Conservation (phyloP, 2,329 filamentous ascomycete genomes). For the Juglanconis sp. region DNA sequence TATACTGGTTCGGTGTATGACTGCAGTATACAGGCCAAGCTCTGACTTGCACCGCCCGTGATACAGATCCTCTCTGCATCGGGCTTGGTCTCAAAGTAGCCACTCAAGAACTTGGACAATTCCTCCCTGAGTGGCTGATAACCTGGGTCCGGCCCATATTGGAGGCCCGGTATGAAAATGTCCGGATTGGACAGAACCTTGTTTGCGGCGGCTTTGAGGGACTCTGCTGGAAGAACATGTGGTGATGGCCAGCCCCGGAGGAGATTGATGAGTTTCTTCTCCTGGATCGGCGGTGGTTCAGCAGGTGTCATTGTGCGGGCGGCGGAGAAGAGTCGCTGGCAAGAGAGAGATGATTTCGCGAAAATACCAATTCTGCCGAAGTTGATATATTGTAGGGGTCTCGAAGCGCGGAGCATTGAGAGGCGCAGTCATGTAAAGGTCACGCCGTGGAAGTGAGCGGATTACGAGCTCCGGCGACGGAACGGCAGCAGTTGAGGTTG, state of each 20-base stretch:
- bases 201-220: conserved; percentile 59
- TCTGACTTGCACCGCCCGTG: conserved; percentile 82
- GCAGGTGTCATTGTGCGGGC: conserved; percentile 11
- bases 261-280: conserved; percentile 55
- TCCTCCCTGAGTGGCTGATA: conserved; percentile 65
- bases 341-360: neutral
- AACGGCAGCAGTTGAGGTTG: neutral
- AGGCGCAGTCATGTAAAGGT: neutral
- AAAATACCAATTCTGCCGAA: neutral
- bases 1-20: conserved; percentile 76
- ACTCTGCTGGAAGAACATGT: conserved; percentile 60
- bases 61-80: conserved; percentile 67
- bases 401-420: neutral
- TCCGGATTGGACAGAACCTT: conserved; percentile 58
- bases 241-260: conserved; percentile 66
- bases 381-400: neutral
- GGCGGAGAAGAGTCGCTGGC: neutral
- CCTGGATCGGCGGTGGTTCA: conserved; percentile 3
- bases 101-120: conserved; percentile 67
- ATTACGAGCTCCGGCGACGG: neutral
- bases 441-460: neutral
- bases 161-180: conserved; percentile 60
- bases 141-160: conserved; percentile 67
- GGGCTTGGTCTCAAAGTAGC: conserved; percentile 50
- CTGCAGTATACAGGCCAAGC: conserved; percentile 71